phyloP scores from a whole-genome alignment of 2,329 filamentous ascomycete genomes.

The Thielaviopsis ethacetica region DNA sequence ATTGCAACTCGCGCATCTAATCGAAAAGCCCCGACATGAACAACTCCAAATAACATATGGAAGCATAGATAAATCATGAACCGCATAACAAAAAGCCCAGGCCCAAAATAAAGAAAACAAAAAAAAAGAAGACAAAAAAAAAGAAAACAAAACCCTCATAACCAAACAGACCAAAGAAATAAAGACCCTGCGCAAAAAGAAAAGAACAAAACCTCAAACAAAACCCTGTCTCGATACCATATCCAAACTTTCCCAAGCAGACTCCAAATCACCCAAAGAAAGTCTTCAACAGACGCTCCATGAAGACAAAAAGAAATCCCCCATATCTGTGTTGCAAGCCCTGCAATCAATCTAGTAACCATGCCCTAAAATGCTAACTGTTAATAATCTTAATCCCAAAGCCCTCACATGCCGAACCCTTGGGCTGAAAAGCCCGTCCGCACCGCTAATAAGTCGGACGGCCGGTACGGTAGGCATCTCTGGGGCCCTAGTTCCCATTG shows the following conservation, averaged over 20 bases:
- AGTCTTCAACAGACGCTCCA: not conserved
- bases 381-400: constrained; percentile 4
- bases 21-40: not conserved
- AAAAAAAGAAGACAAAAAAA: not conserved
- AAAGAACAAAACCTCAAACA: not conserved
- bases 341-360: not conserved
- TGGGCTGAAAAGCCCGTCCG: not conserved
- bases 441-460: constrained; percentile 7
- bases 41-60: not conserved
- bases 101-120: not conserved
- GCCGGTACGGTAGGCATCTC: constrained; percentile 7
- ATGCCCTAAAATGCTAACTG: constrained; percentile 6
- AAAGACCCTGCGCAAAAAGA: not conserved
- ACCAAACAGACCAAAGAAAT: not conserved
- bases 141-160: not conserved
- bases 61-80: not conserved
- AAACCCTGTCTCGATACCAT: not conserved
- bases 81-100: not conserved
- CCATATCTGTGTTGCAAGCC: not conserved
- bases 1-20: too few species aligned
- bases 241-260: not conserved
- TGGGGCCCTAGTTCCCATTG: constrained; percentile 9
- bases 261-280: not conserved
- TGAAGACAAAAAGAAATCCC: not conserved
- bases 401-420: not conserved